Evolutionary conservation across 352 stramenopile species (phyloP), one percentile per base, ranked within the genome.

Genomic region (Sclerospora graminicola): DNA sequence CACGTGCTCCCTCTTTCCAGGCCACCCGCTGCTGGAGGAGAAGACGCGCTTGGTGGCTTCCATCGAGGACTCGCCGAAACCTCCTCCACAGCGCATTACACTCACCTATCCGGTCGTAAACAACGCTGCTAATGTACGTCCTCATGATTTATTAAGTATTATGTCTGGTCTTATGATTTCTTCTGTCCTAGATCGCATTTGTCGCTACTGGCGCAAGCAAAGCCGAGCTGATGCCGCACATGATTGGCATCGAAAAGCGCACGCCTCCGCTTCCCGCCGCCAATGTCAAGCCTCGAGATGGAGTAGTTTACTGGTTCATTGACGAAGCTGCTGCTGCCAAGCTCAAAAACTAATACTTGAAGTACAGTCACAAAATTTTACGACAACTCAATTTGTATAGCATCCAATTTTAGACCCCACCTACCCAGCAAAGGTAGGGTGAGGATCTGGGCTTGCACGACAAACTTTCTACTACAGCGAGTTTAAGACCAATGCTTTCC

Each of bases 31-130:
- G 23, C 55, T 99, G n/a, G 41, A 84, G 51, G 75, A 98, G 60
- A 62, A 64, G 11, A 62, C 57, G 41, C 57, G 80, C 20, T 86
- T 89, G 24, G 94, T 99, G 13, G 84, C 88, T 11, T 80, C 78
- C n/a, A 98, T 99, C 62, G 63, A 88, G 15, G 94, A 99, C 73
- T 98, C 95, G 20, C 95, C 96, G 14, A 99, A 99, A 75, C 95
- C 94, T 6, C 96, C 96, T 27, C 78, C 92, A 7, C 66, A 94
- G 55, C 87, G 95, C 45, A 98, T 99, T 54, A 99, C 96, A 13
- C 73, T 99, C 15, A 99, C 96, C 6, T 96, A 96, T 48, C 86
- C 85, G 8, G 81, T 98, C 21, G 68, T 99, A 24, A 97, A 97
- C 63, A 85, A 89, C 37, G 84, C 89, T 35, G 75, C 66, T 11